These are phyloP conservation scores for Colletotrichum nymphaeae DNA, from an alignment of 2,329 filamentous ascomycete species.

Conservation along the genomic window DNA sequence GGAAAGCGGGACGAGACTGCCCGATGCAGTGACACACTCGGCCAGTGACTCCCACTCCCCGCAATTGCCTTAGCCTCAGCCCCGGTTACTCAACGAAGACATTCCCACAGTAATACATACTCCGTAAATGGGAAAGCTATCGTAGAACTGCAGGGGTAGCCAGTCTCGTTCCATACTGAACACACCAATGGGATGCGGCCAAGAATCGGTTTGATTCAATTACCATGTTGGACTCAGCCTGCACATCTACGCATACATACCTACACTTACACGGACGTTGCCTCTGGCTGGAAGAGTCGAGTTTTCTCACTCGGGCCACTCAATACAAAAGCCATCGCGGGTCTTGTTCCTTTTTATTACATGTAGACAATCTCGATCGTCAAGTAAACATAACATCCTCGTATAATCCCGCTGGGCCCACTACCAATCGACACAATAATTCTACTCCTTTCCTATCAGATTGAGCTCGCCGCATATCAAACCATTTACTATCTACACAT, in stretches of 20 bases:
- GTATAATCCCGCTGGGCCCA: background rate
- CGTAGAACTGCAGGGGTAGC: background rate
- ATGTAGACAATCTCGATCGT: background rate
- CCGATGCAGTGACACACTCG: background rate
- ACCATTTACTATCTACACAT: background rate
- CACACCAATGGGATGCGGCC: background rate
- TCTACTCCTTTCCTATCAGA: too few species aligned
- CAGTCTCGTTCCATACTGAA: background rate
- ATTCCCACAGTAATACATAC: background rate
- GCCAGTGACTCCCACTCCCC: conserved; percentile 7
- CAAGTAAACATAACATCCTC: background rate
- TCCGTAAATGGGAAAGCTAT: background rate
- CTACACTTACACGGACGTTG: background rate
- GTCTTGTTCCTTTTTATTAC: background rate
- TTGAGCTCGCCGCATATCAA: background rate
- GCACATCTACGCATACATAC: background rate
- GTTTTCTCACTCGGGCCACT: background rate
- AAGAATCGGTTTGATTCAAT: background rate
- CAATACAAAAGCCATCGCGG: background rate
- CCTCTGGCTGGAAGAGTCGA: background rate
- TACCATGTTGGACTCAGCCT: background rate
- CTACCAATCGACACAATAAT: background rate
- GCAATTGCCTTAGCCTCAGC: background rate
- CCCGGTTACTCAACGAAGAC: background rate
- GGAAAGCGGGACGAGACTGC: background rate